Conservation (phyloP, 2,329 filamentous ascomycete species). For the Colletotrichum simmondsii region DNA sequence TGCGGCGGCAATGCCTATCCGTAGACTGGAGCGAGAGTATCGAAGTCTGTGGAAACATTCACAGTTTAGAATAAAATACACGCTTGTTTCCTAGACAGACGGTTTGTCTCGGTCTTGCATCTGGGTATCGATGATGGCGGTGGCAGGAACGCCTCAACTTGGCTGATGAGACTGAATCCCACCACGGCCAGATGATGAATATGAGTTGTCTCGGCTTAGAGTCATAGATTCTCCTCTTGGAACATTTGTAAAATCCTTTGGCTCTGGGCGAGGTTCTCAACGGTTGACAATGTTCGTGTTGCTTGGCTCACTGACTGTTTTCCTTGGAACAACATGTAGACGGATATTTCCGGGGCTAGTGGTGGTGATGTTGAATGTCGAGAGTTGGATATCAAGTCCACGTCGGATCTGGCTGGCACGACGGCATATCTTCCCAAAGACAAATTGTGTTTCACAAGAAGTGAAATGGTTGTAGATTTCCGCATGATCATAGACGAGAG, state of each 20-base stretch:
- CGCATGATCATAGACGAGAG: too few species aligned
- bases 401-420: not conserved
- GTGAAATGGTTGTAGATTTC: too few species aligned
- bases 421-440: not conserved
- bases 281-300: too few species aligned
- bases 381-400: not conserved
- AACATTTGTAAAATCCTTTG: accelerated
- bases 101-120: not conserved
- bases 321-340: not conserved
- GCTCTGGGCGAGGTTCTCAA: too few species aligned
- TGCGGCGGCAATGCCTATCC: too few species aligned
- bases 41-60: not conserved
- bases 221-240: not conserved
- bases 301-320: not conserved
- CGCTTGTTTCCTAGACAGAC: not conserved
- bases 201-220: not conserved
- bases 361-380: not conserved
- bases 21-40: too few species aligned
- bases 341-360: not conserved
- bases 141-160: not conserved
- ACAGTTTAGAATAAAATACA: not conserved
- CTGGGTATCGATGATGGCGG: not conserved
- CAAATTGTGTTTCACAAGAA: too few species aligned
- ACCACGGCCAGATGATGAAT: not conserved
- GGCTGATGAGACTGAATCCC: not conserved